These are phyloP conservation scores for Pseudomicrostroma phylloplanum DNA, from an alignment of 1,284 basidiomycete species.

Conservation along the genomic window DNA sequence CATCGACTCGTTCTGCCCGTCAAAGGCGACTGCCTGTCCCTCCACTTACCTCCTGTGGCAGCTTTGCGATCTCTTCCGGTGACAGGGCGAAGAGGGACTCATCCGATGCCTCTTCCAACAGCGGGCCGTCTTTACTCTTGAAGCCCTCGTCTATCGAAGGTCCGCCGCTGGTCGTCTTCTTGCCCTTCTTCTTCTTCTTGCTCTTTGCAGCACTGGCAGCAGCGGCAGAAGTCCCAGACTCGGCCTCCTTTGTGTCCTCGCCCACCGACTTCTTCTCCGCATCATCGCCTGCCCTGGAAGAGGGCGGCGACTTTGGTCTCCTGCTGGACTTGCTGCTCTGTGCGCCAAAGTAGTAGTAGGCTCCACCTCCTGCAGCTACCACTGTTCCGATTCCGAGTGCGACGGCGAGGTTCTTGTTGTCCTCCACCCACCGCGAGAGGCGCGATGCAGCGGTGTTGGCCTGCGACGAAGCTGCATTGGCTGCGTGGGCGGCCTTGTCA, in stretches of 20 bases:
- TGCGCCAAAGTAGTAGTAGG: slow-evolving; percentile 35
- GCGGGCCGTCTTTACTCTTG: slow-evolving; percentile 27
- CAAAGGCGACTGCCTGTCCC: too few relatives aligned
- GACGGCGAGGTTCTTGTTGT: slow-evolving; percentile 41
- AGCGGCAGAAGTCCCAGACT: slow-evolving; percentile 18
- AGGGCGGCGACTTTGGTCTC: not conserved
- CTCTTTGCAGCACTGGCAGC: slow-evolving; percentile 20
- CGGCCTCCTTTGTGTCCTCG: slow-evolving; percentile 27
- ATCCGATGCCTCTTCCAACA: slow-evolving; percentile 45
- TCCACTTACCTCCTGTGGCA: slow-evolving; percentile 31
- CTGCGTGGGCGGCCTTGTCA: slow-evolving; percentile 8
- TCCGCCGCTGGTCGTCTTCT: slow-evolving; percentile 12
- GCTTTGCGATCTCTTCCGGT: slow-evolving; percentile 34
- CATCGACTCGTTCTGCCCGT: too few relatives aligned
- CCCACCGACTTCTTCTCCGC: slow-evolving; percentile 10
- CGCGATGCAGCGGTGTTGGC: slow-evolving; percentile 6
- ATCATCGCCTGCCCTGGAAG: not conserved
- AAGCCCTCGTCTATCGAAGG: slow-evolving; percentile 14
- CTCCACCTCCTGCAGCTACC: slow-evolving; percentile 29
- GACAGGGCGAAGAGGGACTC: slow-evolving; percentile 37
- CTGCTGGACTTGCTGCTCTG: slow-evolving; percentile 16
- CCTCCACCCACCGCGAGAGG: slow-evolving; percentile 34
- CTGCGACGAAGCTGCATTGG: not conserved
- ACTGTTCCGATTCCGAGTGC: slow-evolving; percentile 38
- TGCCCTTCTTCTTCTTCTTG: slow-evolving; percentile 44